Base-by-base conservation (phyloP, 495 filamentous ascomycete species). In the Lichenothelia convexa region DNA sequence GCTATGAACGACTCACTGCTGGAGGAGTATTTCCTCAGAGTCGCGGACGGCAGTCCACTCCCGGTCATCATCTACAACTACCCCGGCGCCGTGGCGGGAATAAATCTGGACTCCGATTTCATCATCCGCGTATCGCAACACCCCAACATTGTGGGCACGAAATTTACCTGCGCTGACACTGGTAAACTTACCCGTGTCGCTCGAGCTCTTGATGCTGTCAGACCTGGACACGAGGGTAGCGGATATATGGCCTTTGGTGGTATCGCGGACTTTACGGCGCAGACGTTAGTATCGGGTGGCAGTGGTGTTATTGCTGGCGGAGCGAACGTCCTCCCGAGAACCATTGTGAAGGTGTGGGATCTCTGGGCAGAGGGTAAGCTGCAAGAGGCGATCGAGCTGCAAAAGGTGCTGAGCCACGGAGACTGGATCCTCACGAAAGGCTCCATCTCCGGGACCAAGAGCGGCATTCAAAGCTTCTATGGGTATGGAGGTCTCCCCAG, bases 51-150 rank as follows among this genome's bases (percentile, higher is more conserved):
- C 5, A 89, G 81, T 1, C 86, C 84, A 4, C 68, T 94, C 32
- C 86, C 85, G 0, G 67, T 94, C 39, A 63, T 93, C 41, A 85
- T 94, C 51, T 94, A 94, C 64, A 94, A 93, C 61, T 94, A 76
- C 59, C 85, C 85, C 20, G 81, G 72, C 13, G 86, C 80, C 2
- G 79, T 78, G 21, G 63, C 70, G 9, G 85, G 86, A 9, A 60
- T 89, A 36, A 85, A 93, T 49, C 73, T 93, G 32, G 74, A 67
- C 36, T 89, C 81, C 0, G 82, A 92, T 47, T 63, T 73, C 41
- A 80, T 93, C 52, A 63, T 78, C 34, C 56, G 71, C 35, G 68
- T 93, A 15, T 56, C 84, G 3, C 54, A 71, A 44, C 83, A 93
- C 53, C 68, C 75, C 45, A 93, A 93, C 49, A 87, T 94, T 47